Evolutionary conservation across 2,329 filamentous ascomycete genomes (phyloP).

Genomic region (Penicillium sp.): DNA sequence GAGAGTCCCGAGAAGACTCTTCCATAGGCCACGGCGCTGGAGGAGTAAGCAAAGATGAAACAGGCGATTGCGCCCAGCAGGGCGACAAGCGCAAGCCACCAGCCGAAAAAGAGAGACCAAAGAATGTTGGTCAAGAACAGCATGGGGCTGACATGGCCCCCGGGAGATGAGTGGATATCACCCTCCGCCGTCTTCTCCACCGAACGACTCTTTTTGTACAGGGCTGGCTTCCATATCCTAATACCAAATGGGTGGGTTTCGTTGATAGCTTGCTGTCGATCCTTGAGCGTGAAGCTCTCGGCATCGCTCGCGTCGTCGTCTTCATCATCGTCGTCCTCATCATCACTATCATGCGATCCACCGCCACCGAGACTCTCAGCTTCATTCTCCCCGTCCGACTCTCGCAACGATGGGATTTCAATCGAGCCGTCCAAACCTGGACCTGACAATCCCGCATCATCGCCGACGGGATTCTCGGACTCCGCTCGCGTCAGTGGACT

Average conservation of each 20-base stretch:
- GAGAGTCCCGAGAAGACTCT: constrained; percentile 81
- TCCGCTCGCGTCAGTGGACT: constrained; percentile 40
- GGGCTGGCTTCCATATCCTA: constrained; percentile 95
- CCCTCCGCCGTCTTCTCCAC: constrained; percentile 95
- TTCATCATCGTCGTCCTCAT: constrained; percentile 55
- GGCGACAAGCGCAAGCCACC: constrained; percentile 87
- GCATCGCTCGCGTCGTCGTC: constrained; percentile 78
- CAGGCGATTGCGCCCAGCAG: constrained; percentile 76
- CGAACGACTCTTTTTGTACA: constrained; percentile 97
- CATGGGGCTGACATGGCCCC: constrained; percentile 81
- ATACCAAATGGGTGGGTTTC: constrained; percentile 99
- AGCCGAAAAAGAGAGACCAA: constrained; percentile 92
- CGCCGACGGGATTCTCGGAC: constrained; percentile 42
- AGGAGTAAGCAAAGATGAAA: constrained; percentile 75
- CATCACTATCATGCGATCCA: constrained; percentile 48
- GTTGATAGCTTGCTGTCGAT: constrained; percentile 97
- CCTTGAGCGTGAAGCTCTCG: constrained; percentile 96
- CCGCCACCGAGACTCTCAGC: constrained; percentile 18
- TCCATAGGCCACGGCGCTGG: constrained; percentile 84
- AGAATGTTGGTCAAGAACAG: constrained; percentile 84
- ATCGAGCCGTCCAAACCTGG: constrained; percentile 27
- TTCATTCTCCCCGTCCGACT: constrained; percentile 35
- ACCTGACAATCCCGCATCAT: constrained; percentile 42
- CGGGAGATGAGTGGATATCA: constrained; percentile 94
- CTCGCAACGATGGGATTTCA: constrained; percentile 26